Conservation (phyloP, 768 basidiomycete species). For the Mycena venus region DNA sequence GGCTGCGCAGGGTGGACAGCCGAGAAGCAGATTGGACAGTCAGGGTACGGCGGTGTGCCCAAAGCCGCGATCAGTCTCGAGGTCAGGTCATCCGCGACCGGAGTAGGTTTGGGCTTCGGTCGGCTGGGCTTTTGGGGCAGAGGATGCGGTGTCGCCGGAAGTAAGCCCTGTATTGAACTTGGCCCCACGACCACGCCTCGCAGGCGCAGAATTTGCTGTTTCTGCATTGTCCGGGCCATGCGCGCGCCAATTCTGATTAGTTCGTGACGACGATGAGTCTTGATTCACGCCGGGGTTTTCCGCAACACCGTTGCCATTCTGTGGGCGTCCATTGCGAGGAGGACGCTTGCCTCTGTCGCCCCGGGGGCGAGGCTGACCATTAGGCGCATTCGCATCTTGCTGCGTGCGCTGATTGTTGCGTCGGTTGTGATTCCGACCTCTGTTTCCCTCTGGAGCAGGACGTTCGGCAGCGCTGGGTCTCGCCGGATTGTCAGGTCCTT, state of each 20-base stretch:
- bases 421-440: slow-evolving; percentile 29
- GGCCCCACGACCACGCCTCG: slow-evolving; percentile 43
- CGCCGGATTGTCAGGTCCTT: slow-evolving; percentile 33
- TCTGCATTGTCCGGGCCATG: not conserved
- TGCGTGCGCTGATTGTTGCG: slow-evolving; percentile 27
- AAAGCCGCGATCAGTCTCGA: slow-evolving; percentile 78
- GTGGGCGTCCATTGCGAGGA: slow-evolving; percentile 4
- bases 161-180: slow-evolving; percentile 55
- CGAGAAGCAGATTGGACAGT: slow-evolving; percentile 89
- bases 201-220: not conserved
- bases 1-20: slow-evolving; percentile 82
- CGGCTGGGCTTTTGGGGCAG: slow-evolving; percentile 15
- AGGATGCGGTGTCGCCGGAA: not conserved
- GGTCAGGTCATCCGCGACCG: slow-evolving; percentile 76
- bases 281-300: not conserved
- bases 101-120: slow-evolving; percentile 26
- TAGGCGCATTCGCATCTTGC: slow-evolving; percentile 1
- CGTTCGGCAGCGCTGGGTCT: slow-evolving; percentile 17
- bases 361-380: not conserved
- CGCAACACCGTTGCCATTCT: not conserved
- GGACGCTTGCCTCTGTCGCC: slow-evolving; percentile 12
- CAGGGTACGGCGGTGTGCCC: slow-evolving; percentile 78
- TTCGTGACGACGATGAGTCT: not conserved
- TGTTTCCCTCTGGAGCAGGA: slow-evolving; percentile 24
- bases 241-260: slow-evolving; percentile 16